Evolutionary conservation across 2,329 filamentous ascomycete genomes (phyloP), one percentile per base, ranked within the genome.

Genomic region (Aspergillus brunneoviolaceus): DNA sequence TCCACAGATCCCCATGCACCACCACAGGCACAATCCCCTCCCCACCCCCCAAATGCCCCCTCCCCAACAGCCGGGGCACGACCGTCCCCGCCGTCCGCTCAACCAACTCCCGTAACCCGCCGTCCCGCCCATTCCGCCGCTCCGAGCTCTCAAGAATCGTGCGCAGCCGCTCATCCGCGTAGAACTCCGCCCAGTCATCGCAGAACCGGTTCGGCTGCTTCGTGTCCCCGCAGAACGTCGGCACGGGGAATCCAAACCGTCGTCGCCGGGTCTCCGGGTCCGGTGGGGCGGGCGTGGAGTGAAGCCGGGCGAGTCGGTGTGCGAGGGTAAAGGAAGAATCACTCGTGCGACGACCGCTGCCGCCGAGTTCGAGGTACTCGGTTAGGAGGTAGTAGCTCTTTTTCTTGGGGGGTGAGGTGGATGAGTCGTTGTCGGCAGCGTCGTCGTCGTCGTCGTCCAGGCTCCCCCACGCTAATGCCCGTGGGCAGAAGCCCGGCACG

Each of bases 1-100:
- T 90, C 94, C 94, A 97, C n/a, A 97, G 76, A 77, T 97, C 93
- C 0, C 94, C 94, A 71, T 98, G 94, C 0, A 96, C 81, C 5
- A 96, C 84, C 0, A 95, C 92, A 0, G 93, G 92, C n/a, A 74
- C 80, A 27, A 95, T 82, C 0, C 82, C 84, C 51, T 85, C 78
- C 4, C 84, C 69, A 61, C 78, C 79, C 47, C 84, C 86, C 11
- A 96, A 74, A 70, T 87, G 85, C 0, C 78, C 81, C 55, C 91
- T 87, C 0, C 88, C 86, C 12, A 97, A 78, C n/a, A 97, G 76
- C 1, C 88, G 79, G 0, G 92, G 91, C 1, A 96, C 90, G 0
- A 96, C 89, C 7, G 76, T 75, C 0, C 72, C 69, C 0, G 85
- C 88, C 0, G 87, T 88, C 49, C 75, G 76, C 67, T 93, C 88